Percentiles rank a stretch among this genome's conserved stretches.
Conservation (phyloP, 208 protist genomes). For the Lotmaria passim region DNA sequence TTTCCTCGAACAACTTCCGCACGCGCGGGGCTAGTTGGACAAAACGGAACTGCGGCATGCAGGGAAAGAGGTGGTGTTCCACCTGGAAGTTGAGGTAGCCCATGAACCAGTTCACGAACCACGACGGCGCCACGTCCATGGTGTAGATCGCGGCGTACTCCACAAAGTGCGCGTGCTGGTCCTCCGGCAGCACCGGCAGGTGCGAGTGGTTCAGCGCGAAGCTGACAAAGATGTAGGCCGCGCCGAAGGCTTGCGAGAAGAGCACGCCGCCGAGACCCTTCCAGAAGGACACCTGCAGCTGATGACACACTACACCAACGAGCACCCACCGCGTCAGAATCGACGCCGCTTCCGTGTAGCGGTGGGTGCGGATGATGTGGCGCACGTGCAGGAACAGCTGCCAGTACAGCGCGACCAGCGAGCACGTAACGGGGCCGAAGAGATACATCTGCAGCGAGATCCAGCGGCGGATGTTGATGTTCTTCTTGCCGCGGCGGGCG, state of each 20-base stretch:
- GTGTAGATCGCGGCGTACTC: slow-evolving; percentile 76
- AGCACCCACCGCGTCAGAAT: slow-evolving; percentile 56
- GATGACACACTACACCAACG: slow-evolving; percentile 43
- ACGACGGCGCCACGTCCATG: slow-evolving; percentile 61
- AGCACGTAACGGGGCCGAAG: slow-evolving; percentile 72
- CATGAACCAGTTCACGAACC: slow-evolving; percentile 78
- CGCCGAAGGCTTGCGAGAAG: slow-evolving; percentile 60
- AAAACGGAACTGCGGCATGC: slow-evolving; percentile 84
- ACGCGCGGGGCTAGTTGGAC: slow-evolving; percentile 55
- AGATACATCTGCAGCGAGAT: slow-evolving; percentile 69
- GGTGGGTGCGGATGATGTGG: slow-evolving; percentile 62
- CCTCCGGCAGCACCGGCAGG: slow-evolving; percentile 50
- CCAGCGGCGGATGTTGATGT: slow-evolving; percentile 55
- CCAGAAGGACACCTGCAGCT: slow-evolving; percentile 47
- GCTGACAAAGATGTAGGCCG: slow-evolving; percentile 80
- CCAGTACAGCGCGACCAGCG: slow-evolving; percentile 76
- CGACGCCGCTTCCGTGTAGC: slow-evolving; percentile 56
- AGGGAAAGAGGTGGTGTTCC: slow-evolving; percentile 89
- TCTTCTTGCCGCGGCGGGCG: slow-evolving; percentile 39
- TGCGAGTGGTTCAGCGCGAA: slow-evolving; percentile 86
- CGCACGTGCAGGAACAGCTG: slow-evolving; percentile 79
- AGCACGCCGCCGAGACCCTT: slow-evolving; percentile 51
- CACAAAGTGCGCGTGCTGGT: slow-evolving; percentile 70
- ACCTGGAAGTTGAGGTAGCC: slow-evolving; percentile 87
- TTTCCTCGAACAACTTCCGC: slow-evolving; percentile 57